Base-by-base conservation (phyloP, 176 grass and related monocot species). In the Ananas comosus region DNA sequence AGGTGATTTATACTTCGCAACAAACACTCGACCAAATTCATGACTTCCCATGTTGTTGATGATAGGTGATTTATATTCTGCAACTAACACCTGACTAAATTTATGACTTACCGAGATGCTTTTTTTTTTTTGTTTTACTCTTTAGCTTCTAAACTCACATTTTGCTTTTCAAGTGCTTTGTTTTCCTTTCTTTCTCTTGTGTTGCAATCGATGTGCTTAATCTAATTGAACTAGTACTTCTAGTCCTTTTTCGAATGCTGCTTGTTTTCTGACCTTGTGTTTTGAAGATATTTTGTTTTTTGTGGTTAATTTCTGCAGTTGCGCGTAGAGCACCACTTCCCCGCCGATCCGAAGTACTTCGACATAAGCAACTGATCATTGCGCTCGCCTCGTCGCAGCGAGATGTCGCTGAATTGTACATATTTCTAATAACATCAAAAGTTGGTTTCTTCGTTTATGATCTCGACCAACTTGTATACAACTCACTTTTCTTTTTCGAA, bases 291-390 rank as follows among this genome's bases (percentile, higher is more conserved):
- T 51, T 19, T 71, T 61, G 3, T 33, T 64, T n/a, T 14, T 65
- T 70, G 63, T 66, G 48, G 22, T 9, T 10, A 72, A 72, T 72
- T 52, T 49, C 79, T 48, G 71, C 82, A 97, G 93, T 73, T 97
- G 51, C 80, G 74, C 27, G 77, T 92, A 10, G 86, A 92, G 74
- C 86, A 97, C 59, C 79, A 92, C 77, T 92, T 97, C 53, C 93
- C 93, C 63, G 93, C 84, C 50, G 82, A 92, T 76, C 93, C 93
- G 14, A 97, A 92, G 76, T 97, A 97, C 77, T 97, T 97, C 13
- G 74, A 90, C 84, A 92, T 97, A 71, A 85, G 89, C 86, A 92
- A 88, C 63, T 97, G 83, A 97, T 51, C 56, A 67, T 51, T 70
- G 48, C 28, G 47, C 66, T n/a, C 50, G 52, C 73, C 81, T 17